Percentiles rank a stretch among this genome's conserved stretches.
Conservation (phyloP, 2,329 filamentous ascomycete species). For the Phyllosticta citriasiana region DNA sequence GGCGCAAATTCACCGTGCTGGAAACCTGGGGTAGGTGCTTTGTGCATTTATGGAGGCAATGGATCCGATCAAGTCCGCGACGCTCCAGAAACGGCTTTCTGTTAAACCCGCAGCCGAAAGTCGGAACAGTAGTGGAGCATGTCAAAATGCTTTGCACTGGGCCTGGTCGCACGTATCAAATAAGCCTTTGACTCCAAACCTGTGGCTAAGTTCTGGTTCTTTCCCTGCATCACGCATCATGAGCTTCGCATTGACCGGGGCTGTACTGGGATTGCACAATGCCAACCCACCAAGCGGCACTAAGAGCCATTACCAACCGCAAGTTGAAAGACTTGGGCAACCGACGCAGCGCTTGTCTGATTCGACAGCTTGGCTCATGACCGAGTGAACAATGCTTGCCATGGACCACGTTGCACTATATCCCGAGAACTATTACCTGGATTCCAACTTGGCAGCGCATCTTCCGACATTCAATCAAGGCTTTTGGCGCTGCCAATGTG, state of each 20-base stretch:
- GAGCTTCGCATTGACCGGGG: background rate
- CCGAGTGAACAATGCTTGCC: background rate
- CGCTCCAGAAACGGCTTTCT: background rate
- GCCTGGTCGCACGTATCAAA: background rate
- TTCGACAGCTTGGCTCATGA: background rate
- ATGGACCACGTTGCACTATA: background rate
- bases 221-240: background rate
- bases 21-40: background rate
- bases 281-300: background rate
- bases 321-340: background rate
- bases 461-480: background rate
- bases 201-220: background rate
- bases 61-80: background rate
- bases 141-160: background rate
- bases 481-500: background rate
- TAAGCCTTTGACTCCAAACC: background rate
- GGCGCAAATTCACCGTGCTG: background rate
- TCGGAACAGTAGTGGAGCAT: background rate
- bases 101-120: background rate
- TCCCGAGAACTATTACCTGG: background rate
- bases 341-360: background rate
- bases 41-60: background rate
- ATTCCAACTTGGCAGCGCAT: background rate
- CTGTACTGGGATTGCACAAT: background rate
- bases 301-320: background rate